Conservation (phyloP, 257 asterid genomes). For the Capsicum rhomboideum region DNA sequence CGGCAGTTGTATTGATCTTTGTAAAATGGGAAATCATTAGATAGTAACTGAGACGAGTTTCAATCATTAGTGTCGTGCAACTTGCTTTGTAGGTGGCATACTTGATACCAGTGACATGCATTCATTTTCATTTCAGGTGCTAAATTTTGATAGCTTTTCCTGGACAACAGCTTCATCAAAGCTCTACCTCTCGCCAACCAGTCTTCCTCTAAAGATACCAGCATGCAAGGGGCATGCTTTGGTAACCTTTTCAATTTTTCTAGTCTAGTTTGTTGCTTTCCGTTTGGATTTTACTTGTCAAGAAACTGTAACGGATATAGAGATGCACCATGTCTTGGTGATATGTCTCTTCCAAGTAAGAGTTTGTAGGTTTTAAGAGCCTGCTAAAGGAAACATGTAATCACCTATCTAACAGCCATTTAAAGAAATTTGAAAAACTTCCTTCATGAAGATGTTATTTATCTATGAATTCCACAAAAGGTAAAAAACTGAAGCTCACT, state of each 20-base stretch:
- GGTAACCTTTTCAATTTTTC: conserved; percentile 33
- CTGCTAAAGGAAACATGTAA: neutral
- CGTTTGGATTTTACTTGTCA: neutral
- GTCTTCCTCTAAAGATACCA: conserved; percentile 83
- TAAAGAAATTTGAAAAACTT: neutral
- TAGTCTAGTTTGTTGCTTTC: neutral
- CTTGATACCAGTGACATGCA: neutral
- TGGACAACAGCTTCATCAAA: conserved; percentile 86
- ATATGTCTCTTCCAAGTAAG: neutral
- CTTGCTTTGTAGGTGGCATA: neutral
- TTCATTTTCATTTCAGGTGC: conserved; percentile 44
- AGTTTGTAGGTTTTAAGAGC: neutral
- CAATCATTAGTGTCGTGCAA: neutral
- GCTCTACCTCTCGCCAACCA: conserved; percentile 84
- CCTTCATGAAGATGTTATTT: neutral
- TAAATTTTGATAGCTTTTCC: conserved; percentile 72
- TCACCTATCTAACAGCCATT: neutral
- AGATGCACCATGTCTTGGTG: neutral
- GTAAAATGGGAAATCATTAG: neutral
- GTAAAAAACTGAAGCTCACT: neutral
- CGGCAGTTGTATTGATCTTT: neutral
- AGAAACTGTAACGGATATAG: neutral
- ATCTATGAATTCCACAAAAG: neutral
- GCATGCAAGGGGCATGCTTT: conserved; percentile 97
- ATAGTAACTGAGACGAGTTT: neutral